phyloP scores from a whole-genome alignment of 78 protist species.

The Monocercomonoides exilis region DNA sequence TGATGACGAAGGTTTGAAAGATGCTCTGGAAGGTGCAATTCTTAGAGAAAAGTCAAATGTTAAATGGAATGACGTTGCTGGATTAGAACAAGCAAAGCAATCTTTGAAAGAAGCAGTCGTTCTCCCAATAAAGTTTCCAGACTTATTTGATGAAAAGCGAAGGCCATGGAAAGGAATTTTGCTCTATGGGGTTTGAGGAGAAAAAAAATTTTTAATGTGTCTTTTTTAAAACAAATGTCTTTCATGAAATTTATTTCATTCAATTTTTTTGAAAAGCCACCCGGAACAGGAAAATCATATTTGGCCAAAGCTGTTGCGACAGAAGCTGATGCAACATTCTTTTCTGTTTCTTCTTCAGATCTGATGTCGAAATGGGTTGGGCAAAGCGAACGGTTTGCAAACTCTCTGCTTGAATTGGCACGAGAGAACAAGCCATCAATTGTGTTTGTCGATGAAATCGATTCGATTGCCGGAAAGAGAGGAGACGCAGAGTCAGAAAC shows the following conservation, averaged over 20 bases:
- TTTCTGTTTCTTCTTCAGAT: neutral
- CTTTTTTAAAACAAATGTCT: too few relatives aligned
- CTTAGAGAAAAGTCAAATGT: constrained; percentile 87
- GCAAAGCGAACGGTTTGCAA: constrained; percentile 15
- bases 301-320: constrained; percentile 31
- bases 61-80: constrained; percentile 75
- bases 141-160: constrained; percentile 82
- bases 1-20: neutral
- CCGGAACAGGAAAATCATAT: constrained; percentile 32
- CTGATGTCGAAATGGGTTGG: constrained; percentile 26
- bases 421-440: constrained; percentile 12
- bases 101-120: constrained; percentile 89
- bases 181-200: constrained; percentile 87
- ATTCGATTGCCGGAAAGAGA: constrained; percentile 23
- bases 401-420: constrained; percentile 10
- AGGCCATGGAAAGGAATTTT: constrained; percentile 95
- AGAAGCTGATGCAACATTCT: constrained; percentile 13
- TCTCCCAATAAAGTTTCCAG: constrained; percentile 89
- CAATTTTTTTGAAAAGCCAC: constrained; percentile 13
- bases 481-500: neutral
- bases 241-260: neutral
- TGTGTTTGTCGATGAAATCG: constrained; percentile 35
- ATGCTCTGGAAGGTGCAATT: too few relatives aligned
- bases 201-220: too few relatives aligned
- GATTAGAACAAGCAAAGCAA: constrained; percentile 88